Evolutionary conservation across 2,329 filamentous ascomycete genomes (phyloP), one percentile per base, ranked within the genome.

Genomic region (Cladosporium sp.): DNA sequence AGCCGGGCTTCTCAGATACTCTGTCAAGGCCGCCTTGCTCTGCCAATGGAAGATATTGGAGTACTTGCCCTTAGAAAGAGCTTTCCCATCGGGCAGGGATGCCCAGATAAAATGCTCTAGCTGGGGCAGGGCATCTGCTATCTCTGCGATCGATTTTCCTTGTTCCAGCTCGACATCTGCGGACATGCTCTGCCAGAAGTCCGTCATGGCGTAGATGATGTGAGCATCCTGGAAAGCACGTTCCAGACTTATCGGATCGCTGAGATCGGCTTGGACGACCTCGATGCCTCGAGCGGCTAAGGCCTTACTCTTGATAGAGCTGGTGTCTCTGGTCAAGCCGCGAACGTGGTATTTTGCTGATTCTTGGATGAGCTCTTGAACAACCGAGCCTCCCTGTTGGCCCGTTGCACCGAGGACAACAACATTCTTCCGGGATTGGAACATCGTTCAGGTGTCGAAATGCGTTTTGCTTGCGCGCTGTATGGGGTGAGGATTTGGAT

Each of bases 311-410:
- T 67, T 68, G 0, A 72, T 57, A 40, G 71, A 74, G 9, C 63
- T 61, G 2, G 66, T 53, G 52, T 79, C 68, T 47, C 81, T 76
- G 2, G 80, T 80, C 19, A 84, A 69, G 39, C 70, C 80, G 25
- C 80, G 76, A 30, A 84, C 66, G 4, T 67, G 61, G 69, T 74
- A 82, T 35, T 72, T 62, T 32, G 70, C 66, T 0, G 74, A 63
- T 57, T 70, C 65, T 16, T 59, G 53, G 11, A 76, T 67, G 13
- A 78, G 61, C 19, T 59, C 57, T 18, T 67, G 62, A 43, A 79
- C 73, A 35, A 83, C 72, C 4, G 77, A 78, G 54, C 77, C 75
- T 42, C 81, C 82, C 7, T 48, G 45, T 40, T 48, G 45, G 13
- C 45, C 45, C 4, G 45, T 48, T n/a, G 45, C 45, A 15, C 45